These are phyloP conservation scores for Fusarium oxysporum DNA, from an alignment of 2,329 filamentous ascomycete species.

Conservation along the genomic window DNA sequence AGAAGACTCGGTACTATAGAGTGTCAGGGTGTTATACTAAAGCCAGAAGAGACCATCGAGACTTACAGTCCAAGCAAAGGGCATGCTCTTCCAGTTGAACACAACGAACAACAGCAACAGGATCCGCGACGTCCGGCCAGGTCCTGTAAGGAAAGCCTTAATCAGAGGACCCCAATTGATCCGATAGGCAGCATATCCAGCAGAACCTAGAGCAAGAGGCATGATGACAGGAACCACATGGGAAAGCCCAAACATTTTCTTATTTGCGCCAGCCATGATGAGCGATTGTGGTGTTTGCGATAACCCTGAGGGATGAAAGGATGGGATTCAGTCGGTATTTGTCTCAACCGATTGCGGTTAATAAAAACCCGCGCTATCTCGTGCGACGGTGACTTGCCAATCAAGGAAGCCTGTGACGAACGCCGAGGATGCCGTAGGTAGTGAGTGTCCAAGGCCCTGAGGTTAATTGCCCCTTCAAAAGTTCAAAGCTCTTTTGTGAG, in stretches of 20 bases:
- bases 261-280: slow-evolving; percentile 50
- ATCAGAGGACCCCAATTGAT: slow-evolving; percentile 56
- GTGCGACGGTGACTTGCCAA: background rate
- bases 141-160: slow-evolving; percentile 63
- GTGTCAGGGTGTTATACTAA: background rate
- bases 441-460: background rate
- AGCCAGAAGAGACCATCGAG: background rate
- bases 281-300: slow-evolving; percentile 12
- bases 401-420: background rate
- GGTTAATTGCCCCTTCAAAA: background rate
- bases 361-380: background rate
- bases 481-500: background rate
- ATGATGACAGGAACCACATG: slow-evolving; percentile 55
- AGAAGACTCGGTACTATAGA: slow-evolving; percentile 67
- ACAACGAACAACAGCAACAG: slow-evolving; percentile 66
- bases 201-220: slow-evolving; percentile 55
- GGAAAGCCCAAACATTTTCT: slow-evolving; percentile 50
- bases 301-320: slow-evolving; percentile 8
- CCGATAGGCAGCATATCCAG: slow-evolving; percentile 61
- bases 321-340: slow-evolving; percentile 1
- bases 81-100: slow-evolving; percentile 79
- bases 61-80: slow-evolving; percentile 80
- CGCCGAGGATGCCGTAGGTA: slow-evolving; percentile 10
- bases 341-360: background rate
- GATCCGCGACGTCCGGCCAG: slow-evolving; percentile 65